phyloP scores from a whole-genome alignment of 768 basidiomycete genomes.

The Leucogyrophana mollusca region DNA sequence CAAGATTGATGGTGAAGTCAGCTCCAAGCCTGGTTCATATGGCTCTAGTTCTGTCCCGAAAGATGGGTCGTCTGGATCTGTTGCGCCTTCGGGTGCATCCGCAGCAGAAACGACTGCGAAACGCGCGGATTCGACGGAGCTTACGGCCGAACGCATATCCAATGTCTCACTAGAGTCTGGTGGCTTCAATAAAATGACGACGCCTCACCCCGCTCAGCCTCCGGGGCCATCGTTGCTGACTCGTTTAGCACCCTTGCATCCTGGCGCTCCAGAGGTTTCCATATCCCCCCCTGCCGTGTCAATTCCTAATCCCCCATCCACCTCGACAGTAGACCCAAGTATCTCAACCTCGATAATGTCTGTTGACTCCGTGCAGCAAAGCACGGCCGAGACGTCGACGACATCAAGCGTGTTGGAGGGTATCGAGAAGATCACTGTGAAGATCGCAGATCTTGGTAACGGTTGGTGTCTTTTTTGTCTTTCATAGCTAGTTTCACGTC shows the following conservation, averaged over 20 bases:
- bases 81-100: slow-evolving; percentile 5
- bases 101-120: slow-evolving; percentile 14
- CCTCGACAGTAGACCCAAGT: slow-evolving; percentile 18
- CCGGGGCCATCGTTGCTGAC: slow-evolving; percentile 72
- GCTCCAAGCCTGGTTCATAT: slow-evolving; percentile 33
- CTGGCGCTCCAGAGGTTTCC: slow-evolving; percentile 5
- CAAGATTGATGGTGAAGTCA: slow-evolving; percentile 64
- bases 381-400: slow-evolving; percentile 23
- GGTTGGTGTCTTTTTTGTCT: slow-evolving; percentile 44
- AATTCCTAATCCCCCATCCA: slow-evolving; percentile 16
- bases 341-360: slow-evolving; percentile 26
- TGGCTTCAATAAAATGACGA: slow-evolving; percentile 37
- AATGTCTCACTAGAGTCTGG: slow-evolving; percentile 42
- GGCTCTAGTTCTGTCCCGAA: slow-evolving; percentile 23
- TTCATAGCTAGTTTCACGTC: background rate
- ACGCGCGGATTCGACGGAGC: slow-evolving; percentile 37
- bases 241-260: slow-evolving; percentile 55
- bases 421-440: slow-evolving; percentile 85
- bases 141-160: slow-evolving; percentile 50
- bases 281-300: slow-evolving; percentile 29
- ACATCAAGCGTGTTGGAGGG: slow-evolving; percentile 33
- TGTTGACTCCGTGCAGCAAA: slow-evolving; percentile 25
- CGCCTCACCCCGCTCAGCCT: slow-evolving; percentile 34
- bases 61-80: slow-evolving; percentile 20
- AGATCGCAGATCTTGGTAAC: slow-evolving; percentile 98